These are phyloP conservation scores for Kwoniella shandongensis DNA, from an alignment of 768 basidiomycete genomes.

Conservation along the genomic window DNA sequence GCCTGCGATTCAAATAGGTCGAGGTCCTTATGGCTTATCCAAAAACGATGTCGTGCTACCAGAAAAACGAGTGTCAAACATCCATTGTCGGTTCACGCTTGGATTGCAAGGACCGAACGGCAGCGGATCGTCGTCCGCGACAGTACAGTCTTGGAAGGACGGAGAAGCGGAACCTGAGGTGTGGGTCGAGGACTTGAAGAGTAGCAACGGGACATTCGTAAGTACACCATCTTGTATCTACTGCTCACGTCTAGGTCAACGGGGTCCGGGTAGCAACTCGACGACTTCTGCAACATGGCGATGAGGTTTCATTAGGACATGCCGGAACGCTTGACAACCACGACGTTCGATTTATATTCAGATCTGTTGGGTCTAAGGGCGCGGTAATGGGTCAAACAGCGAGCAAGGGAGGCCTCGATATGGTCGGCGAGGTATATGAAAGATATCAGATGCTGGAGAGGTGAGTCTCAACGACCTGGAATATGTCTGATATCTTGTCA, in stretches of 20 bases:
- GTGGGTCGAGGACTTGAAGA: conserved; percentile 54
- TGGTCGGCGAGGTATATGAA: conserved; percentile 54
- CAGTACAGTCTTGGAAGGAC: conserved; percentile 38
- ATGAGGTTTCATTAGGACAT: conserved; percentile 83
- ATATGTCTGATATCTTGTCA: conserved; percentile 14
- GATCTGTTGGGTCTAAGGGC: conserved; percentile 34
- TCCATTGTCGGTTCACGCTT: conserved; percentile 48
- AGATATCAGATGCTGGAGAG: conserved; percentile 54
- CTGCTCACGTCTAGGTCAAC: conserved; percentile 61
- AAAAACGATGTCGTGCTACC: conserved; percentile 45
- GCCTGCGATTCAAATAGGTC: conserved; percentile 42
- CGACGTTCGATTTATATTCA: conserved; percentile 59
- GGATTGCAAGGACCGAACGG: conserved; percentile 34
- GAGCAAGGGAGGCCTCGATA: conserved; percentile 22
- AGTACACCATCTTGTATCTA: conserved; percentile 10
- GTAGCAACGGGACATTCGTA: conserved; percentile 71
- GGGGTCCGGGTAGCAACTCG: conserved; percentile 63
- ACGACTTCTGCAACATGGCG: conserved; percentile 69
- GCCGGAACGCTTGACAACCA: conserved; percentile 53
- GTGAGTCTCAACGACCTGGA: conserved; percentile 21
- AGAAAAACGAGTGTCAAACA: conserved; percentile 46
- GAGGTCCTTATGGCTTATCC: conserved; percentile 35
- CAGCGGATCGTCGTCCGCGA: conserved; percentile 15
- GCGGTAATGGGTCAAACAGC: conserved; percentile 28
- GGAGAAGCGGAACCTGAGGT: conserved; percentile 48